phyloP scores from a whole-genome alignment of 495 filamentous ascomycete species.

The Aspergillus carlsbadensis region DNA sequence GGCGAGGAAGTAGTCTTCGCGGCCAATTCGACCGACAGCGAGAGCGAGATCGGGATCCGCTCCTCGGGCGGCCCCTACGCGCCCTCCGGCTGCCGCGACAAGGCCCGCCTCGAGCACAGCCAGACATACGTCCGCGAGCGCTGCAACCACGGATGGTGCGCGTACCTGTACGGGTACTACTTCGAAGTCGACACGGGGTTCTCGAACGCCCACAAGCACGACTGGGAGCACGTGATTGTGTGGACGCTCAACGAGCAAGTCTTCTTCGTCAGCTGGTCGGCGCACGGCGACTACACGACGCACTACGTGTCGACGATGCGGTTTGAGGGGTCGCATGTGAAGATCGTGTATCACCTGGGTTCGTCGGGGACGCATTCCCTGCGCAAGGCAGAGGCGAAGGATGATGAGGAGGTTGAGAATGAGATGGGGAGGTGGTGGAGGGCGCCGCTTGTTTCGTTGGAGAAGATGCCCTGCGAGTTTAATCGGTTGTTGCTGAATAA shows the following conservation, averaged over 20 bases:
- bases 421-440: neutral
- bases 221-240: neutral
- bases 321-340: neutral
- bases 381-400: neutral
- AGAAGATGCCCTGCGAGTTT: neutral
- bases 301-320: neutral
- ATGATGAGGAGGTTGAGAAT: neutral
- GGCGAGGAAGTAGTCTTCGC: too few relatives aligned
- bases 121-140: constrained; percentile 1
- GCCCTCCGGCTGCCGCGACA: neutral
- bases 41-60: neutral
- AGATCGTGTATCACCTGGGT: neutral
- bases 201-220: neutral
- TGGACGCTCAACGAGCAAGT: neutral
- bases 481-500: neutral
- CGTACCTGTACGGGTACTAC: constrained; percentile 1
- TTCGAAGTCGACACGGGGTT: neutral
- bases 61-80: neutral
- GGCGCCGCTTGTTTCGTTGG: neutral
- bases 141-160: constrained; percentile 1
- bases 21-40: neutral
- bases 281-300: neutral
- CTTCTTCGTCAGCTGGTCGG: neutral
- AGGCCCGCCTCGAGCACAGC: neutral
- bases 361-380: neutral